These are phyloP conservation scores for Aureobasidium sp. DNA, from an alignment of 2,329 filamentous ascomycete species.

Conservation along the genomic window DNA sequence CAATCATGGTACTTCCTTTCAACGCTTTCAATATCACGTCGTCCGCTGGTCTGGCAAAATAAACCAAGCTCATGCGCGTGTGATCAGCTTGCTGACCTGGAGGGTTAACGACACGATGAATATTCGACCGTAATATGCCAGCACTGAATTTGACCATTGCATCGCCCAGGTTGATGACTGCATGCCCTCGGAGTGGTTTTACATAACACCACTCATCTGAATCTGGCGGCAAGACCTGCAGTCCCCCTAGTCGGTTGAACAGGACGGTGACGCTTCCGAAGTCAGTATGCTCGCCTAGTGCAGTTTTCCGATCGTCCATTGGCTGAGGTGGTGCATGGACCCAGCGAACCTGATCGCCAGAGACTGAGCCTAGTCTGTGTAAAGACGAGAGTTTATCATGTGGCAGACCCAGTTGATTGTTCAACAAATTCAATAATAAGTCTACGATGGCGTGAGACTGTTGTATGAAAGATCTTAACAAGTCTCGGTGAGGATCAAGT, in stretches of 20 bases:
- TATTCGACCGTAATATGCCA: slow-evolving; percentile 31
- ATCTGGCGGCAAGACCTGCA: slow-evolving; percentile 40
- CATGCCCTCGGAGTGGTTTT: slow-evolving; percentile 42
- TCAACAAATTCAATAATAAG: slow-evolving; percentile 39
- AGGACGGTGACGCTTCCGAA: slow-evolving; percentile 51
- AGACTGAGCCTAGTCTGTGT: slow-evolving; percentile 37
- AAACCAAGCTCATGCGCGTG: slow-evolving; percentile 18
- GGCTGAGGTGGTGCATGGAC: slow-evolving; percentile 44
- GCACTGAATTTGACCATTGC: slow-evolving; percentile 40
- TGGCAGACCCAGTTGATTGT: slow-evolving; percentile 38
- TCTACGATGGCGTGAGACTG: slow-evolving; percentile 40
- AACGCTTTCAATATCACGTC: slow-evolving; percentile 24
- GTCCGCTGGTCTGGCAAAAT: slow-evolving; percentile 19
- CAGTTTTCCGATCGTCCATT: slow-evolving; percentile 34
- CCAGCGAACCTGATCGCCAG: slow-evolving; percentile 50
- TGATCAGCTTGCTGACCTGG: slow-evolving; percentile 19
- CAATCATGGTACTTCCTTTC: slow-evolving; percentile 26
- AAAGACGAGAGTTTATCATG: slow-evolving; percentile 37
- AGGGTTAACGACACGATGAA: slow-evolving; percentile 20
- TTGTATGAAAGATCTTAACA: slow-evolving; percentile 39
- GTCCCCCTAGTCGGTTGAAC: slow-evolving; percentile 49
- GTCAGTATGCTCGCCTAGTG: slow-evolving; percentile 49
- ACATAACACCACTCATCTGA: slow-evolving; percentile 45
- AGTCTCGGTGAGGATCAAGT: slow-evolving; percentile 30
- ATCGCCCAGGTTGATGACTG: slow-evolving; percentile 44